Percentiles rank a stretch among this genome's conserved stretches.
These are phyloP conservation scores for Cutaneotrichosporon cyanovorans DNA, from an alignment of 1,284 basidiomycete species.

Conservation along the genomic window DNA sequence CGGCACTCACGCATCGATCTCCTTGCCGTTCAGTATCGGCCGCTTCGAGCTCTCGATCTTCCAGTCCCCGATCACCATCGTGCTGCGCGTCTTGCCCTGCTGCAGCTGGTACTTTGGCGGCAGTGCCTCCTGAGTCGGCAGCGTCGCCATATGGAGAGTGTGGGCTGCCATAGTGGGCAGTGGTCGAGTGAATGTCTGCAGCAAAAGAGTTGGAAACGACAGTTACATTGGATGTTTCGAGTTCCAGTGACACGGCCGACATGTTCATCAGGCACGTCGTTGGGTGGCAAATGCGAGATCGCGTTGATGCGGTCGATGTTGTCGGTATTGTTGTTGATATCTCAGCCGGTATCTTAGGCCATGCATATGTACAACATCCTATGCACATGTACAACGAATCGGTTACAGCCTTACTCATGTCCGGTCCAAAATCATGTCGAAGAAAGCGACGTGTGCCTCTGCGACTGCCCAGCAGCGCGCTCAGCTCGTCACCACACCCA, in stretches of 20 bases:
- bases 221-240: too few species aligned
- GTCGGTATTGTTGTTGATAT: too few species aligned
- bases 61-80: conserved; percentile 44
- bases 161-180: neutral
- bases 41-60: conserved; percentile 41
- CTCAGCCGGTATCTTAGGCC: too few species aligned
- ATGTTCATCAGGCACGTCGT: neutral
- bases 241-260: too few species aligned
- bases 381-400: too few species aligned
- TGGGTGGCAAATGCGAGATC: conserved; percentile 4
- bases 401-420: too few species aligned
- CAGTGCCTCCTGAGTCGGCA: conserved; percentile 1
- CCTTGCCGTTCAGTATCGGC: conserved; percentile 47
- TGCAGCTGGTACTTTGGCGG: conserved; percentile 13
- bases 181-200: neutral
- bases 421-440: too few species aligned
- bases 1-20: conserved; percentile 47
- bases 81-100: conserved; percentile 23
- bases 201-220: too few species aligned
- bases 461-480: neutral
- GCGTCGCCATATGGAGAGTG: neutral
- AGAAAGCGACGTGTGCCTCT: too few species aligned
- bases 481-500: too few species aligned
- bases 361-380: too few species aligned
- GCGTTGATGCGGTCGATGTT: too few species aligned